A percentile compares a stretch with the other conserved stretches of the same genome.
Evolutionary conservation across 2,329 filamentous ascomycete genomes (phyloP).

Genomic region (Arachnomyces sp.): DNA sequence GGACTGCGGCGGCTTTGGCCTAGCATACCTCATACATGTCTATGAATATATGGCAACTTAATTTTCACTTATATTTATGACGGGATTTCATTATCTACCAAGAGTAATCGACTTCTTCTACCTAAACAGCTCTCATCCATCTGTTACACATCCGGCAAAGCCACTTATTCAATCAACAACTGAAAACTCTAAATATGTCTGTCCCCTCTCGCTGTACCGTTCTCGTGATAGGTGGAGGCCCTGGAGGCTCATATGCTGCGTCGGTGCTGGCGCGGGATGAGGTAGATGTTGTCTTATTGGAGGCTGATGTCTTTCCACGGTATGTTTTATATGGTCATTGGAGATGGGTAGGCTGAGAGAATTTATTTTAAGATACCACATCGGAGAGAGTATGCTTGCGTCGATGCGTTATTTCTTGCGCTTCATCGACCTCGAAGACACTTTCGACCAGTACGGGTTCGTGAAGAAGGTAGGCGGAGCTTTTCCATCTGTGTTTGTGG

Average conservation of each 20-base stretch:
- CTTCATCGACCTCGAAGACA: conserved; percentile 38
- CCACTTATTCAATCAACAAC: no score
- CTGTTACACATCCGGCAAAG: no score
- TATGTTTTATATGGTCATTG: conserved; percentile 10
- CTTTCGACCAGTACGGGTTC: conserved; percentile 36
- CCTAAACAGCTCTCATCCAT: no score
- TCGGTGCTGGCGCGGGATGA: conserved; percentile 38
- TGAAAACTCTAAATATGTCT: conserved; percentile 1
- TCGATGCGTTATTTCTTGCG: conserved; percentile 36
- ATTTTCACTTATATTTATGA: no score
- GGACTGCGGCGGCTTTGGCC: no score
- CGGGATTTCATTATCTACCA: no score
- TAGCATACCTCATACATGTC: no score
- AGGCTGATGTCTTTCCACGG: conserved; percentile 37
- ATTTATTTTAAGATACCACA: conserved; percentile 24
- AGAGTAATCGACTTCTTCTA: no score
- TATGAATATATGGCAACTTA: no score
- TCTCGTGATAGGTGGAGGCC: conserved; percentile 39
- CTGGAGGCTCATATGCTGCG: conserved; percentile 40
- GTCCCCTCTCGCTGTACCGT: conserved; percentile 26
- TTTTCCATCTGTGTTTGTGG: neutral
- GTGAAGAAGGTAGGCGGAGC: conserved; percentile 26
- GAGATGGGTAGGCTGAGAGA: no score
- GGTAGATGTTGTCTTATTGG: conserved; percentile 37
- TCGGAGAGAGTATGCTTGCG: conserved; percentile 30